A percentile compares a stretch with the other conserved stretches of the same genome.
Evolutionary conservation across 305 asterid genomes (phyloP).

Genomic region (Coffea humblotiana): DNA sequence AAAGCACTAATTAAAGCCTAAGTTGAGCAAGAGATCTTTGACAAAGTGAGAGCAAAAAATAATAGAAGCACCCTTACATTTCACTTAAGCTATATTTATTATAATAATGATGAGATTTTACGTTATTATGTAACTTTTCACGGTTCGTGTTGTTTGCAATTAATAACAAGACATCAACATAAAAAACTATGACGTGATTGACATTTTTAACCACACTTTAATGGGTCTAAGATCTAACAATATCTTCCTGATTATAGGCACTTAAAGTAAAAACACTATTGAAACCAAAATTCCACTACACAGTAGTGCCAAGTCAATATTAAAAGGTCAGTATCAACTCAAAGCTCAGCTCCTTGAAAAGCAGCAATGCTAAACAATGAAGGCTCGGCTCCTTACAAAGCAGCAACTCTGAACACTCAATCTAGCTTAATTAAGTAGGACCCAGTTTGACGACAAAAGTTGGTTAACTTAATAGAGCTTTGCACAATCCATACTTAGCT

Average conservation of each 20-base stretch:
- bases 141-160: not conserved
- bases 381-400: not conserved
- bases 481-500: not conserved
- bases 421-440: not conserved
- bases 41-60: not conserved
- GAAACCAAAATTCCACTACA: not conserved
- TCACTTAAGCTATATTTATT: not conserved
- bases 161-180: not conserved
- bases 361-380: not conserved
- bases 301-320: not conserved
- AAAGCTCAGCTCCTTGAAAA: not conserved
- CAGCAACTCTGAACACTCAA: slow-evolving; percentile 2
- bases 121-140: not conserved
- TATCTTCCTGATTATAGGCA: not conserved
- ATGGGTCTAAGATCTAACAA: not conserved
- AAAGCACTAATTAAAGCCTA: not conserved
- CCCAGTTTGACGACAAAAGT: not conserved
- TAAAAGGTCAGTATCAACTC: not conserved
- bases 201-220: not conserved
- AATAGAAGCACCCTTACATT: not conserved
- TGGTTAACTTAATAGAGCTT: no score
- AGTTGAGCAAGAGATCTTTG: not conserved
- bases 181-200: not conserved
- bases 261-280: not conserved
- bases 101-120: not conserved